These are phyloP conservation scores for Arabidopsis lyrata DNA, from an alignment of 441 rosid genomes.

Conservation along the genomic window DNA sequence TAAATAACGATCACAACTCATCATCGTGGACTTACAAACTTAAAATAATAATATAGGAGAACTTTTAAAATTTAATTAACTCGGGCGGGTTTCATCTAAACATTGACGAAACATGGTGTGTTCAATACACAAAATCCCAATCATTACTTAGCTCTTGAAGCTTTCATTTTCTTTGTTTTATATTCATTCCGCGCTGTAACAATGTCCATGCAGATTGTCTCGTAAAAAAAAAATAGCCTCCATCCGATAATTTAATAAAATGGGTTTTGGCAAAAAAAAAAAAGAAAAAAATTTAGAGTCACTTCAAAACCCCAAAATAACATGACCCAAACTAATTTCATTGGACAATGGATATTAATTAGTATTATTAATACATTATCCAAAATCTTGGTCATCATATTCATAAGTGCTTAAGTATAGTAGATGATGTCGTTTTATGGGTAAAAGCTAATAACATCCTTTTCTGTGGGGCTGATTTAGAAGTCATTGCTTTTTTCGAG, in stretches of 20 bases:
- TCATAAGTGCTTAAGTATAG: neutral
- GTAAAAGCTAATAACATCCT: neutral
- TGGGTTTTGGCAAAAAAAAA: no score
- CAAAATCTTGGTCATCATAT: neutral
- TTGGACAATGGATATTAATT: neutral
- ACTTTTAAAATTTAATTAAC: neutral
- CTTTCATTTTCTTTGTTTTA: no score
- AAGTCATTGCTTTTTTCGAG: neutral
- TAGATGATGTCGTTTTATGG: neutral
- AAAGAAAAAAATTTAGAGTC: no score
- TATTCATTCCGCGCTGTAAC: no score
- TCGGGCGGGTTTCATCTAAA: constrained; percentile 5
- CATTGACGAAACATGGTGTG: neutral
- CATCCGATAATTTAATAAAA: no score
- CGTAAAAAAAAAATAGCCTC: no score
- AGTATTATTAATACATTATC: neutral
- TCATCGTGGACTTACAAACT: constrained; percentile 10
- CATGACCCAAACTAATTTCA: neutral
- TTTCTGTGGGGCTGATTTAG: neutral
- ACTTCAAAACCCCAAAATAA: neutral
- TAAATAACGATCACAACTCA: neutral
- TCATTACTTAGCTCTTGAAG: no score
- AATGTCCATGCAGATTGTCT: no score
- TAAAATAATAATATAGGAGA: neutral
- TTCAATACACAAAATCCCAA: neutral